Evolutionary conservation across 2,329 filamentous ascomycete species (phyloP), one percentile per base, ranked within the genome.

Genomic region (Teratosphaeriaceae sp.): DNA sequence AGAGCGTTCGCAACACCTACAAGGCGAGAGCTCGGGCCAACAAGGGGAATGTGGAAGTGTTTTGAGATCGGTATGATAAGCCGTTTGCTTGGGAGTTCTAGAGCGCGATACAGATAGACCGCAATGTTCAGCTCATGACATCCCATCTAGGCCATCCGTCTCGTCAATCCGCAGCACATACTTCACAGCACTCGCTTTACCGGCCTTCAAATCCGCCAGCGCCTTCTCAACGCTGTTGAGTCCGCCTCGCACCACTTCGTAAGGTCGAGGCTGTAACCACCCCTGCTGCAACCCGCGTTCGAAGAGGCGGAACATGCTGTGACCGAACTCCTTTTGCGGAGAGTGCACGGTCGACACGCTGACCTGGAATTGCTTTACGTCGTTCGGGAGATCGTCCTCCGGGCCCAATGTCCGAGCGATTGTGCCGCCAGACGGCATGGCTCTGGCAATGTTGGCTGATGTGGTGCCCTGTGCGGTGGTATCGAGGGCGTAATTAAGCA

Each of bases 401-500:
- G 15, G 39, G 44, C 38, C 15, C 21, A 24, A 22, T 5, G 29
- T 42, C 19, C 40, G 55, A 1, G 68, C 67, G 13, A 70, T 48
- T 45, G 18, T 34, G 13, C 30, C 40, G 18, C 40, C 40, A 16
- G 21, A 19, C 11, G 38, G 26, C 8, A 79, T 55, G 2, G 72
- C 69, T 33, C 67, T 60, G 19, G 58, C 57, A 6, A 79, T 55
- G 36, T 73, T 74, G 33, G 58, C 40, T 38, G 46, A 53, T 29
- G 37, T 67, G 62, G 69, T 67, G 11, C 78, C 65, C 50, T 81
- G 75, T 1, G 68, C 69, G 0, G 79, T 71, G 0, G 78, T 74
- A 51, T 84, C 80, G 44, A 74, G 74, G 0, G 76, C 78, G 46
- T 79, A 66, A 5, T 66, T 50, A 13, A 78, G 51, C 46, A 69